phyloP scores from a whole-genome alignment of 148 eudicot species.

The Rhododendron kiyosumense region DNA sequence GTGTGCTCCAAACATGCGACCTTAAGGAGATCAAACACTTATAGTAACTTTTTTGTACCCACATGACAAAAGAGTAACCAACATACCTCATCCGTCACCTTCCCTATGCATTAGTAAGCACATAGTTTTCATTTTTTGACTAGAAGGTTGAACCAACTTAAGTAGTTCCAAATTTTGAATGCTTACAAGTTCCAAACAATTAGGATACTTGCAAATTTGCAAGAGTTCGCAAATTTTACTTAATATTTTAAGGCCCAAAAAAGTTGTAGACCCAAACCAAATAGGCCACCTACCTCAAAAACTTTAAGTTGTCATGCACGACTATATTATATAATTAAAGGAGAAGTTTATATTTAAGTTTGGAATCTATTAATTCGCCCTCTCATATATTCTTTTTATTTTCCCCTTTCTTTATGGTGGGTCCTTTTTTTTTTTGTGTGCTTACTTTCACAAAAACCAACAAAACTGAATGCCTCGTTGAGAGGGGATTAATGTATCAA shows the following conservation, averaged over 20 bases:
- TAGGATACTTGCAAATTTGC: not conserved
- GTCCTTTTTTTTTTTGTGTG: not conserved
- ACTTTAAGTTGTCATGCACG: not conserved
- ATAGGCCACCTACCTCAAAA: not conserved
- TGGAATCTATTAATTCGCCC: not conserved
- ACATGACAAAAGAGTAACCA: not conserved
- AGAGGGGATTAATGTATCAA: not conserved
- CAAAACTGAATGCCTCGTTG: not conserved
- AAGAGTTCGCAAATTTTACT: not conserved
- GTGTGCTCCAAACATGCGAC: too few relatives aligned
- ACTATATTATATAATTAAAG: not conserved
- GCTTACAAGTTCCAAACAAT: not conserved
- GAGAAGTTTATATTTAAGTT: not conserved
- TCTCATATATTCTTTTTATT: not conserved
- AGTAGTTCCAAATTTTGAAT: not conserved
- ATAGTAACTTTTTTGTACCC: not conserved
- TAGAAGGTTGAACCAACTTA: not conserved
- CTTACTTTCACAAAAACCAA: not conserved
- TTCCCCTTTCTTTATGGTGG: not conserved
- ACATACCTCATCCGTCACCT: not conserved
- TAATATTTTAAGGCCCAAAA: not conserved
- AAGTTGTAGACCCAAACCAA: not conserved
- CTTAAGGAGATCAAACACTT: too few relatives aligned
- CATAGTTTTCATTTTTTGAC: not conserved
- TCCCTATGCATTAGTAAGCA: not conserved